phyloP scores from a whole-genome alignment of 306 rosid genomes.

The Geum urbanum region DNA sequence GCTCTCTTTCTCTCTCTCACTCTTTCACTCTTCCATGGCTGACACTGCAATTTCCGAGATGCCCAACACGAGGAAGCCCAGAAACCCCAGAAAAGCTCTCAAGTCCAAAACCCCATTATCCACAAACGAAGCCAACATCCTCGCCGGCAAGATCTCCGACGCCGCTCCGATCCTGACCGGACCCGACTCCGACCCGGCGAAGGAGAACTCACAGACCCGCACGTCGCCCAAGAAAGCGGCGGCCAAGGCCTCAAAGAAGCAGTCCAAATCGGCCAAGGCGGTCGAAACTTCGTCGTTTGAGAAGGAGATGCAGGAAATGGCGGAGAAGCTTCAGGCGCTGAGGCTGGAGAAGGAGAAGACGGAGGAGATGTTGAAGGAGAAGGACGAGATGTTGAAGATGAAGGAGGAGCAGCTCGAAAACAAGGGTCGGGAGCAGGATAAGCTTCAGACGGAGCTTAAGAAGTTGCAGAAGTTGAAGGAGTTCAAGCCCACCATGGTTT shows the following conservation, averaged over 20 bases:
- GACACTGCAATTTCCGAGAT: conserved; percentile 32
- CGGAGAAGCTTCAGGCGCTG: conserved; percentile 57
- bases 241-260: conserved; percentile 51
- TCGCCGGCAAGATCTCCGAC: conserved; percentile 27
- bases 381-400: conserved; percentile 62
- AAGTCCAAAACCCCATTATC: conserved; percentile 54
- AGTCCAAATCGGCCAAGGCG: conserved; percentile 26
- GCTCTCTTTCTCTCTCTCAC: not conserved
- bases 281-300: conserved; percentile 34
- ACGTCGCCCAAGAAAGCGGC: conserved; percentile 42
- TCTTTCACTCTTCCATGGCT: conserved; percentile 56
- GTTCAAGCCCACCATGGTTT: conserved; percentile 82
- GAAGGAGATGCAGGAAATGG: conserved; percentile 72
- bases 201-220: conserved; percentile 52
- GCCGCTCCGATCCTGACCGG: conserved; percentile 6
- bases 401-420: conserved; percentile 69
- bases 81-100: conserved; percentile 42
- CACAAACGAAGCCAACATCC: conserved; percentile 30
- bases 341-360: conserved; percentile 77
- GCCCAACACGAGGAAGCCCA: conserved; percentile 41
- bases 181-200: conserved; percentile 14
- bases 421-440: conserved; percentile 56
- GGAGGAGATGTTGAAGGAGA: conserved; percentile 66
- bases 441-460: conserved; percentile 71
- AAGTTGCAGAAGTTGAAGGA: conserved; percentile 81